Evolutionary conservation across 805 yeast genomes (phyloP), one percentile per base, ranked within the genome.

Genomic region (Lipomyces starkeyi): DNA sequence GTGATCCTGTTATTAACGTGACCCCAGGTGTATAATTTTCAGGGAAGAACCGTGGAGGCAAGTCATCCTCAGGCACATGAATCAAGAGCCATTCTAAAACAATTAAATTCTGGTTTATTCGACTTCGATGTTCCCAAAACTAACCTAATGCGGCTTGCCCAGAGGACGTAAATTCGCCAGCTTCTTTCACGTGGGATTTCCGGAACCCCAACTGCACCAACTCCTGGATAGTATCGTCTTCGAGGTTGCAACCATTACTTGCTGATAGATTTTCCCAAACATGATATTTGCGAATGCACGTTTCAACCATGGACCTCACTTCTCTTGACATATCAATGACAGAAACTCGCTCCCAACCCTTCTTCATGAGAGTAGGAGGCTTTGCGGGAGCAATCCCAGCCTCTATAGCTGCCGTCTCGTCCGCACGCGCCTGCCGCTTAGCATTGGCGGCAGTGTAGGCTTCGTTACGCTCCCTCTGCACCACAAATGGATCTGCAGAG

Each of bases 61-160:
- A 80, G 74, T 94, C 99, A 75, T 93, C 98, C 71, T 95, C 98
- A 0, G 98, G 98, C 2, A 94, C 86, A 74, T 94, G 95, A 72
- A 93, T 88, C 11, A 94, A 79, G 22, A 94, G 83, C 94, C 95
- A 90, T 69, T 88, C 91, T 56, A 63, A 34, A 22, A 20, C 47
- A 52, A 25, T 35, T 43, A 43, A 43, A 2, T 54, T 29, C 34
- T 29, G 8, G 8, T 6, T 29, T 54, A 34, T 54, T 54, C 17
- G n/a, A 58, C 40, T 11, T 2, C 0, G 22, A 17, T 43, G 3
- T 43, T 43, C 49, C 9, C 49, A 27, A 14, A 25, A 56, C 49
- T 25, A 27, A 64, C 67, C 67, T 27, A 90, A 77, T 0, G 89
- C 83, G 29, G 84, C 86, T 1, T 84, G 81, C 64, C 86, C 82